These are phyloP conservation scores for Cladosporium sp. DNA, from an alignment of 2,329 filamentous ascomycete genomes.

Conservation along the genomic window DNA sequence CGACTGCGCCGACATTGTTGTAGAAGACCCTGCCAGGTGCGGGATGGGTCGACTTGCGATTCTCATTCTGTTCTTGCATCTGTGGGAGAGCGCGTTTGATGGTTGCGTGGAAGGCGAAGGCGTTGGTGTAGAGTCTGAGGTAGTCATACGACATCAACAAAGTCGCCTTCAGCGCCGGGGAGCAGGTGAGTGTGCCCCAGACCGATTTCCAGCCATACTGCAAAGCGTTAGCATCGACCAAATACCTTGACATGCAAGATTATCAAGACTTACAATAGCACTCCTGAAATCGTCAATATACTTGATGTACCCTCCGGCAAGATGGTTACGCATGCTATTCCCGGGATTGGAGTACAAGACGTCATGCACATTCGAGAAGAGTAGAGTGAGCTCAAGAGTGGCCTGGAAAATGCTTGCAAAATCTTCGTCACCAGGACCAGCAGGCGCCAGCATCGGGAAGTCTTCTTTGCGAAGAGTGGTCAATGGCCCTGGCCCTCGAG, in stretches of 20 bases:
- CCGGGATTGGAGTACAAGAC: constrained; percentile 66
- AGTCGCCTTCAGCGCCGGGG: constrained; percentile 59
- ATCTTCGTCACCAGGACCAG: constrained; percentile 56
- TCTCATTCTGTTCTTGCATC: constrained; percentile 23
- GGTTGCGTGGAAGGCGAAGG: constrained; percentile 69
- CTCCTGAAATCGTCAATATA: constrained; percentile 68
- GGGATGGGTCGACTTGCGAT: constrained; percentile 13
- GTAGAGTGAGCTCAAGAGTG: constrained; percentile 62
- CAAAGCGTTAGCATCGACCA: neutral
- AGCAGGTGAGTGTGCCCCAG: constrained; percentile 62
- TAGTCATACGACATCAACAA: constrained; percentile 67
- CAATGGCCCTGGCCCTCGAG: constrained; percentile 61
- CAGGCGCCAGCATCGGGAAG: constrained; percentile 59
- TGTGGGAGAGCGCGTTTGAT: constrained; percentile 42
- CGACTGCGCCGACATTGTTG: constrained; percentile 44
- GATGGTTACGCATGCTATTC: constrained; percentile 62
- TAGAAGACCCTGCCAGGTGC: constrained; percentile 34
- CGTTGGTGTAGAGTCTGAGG: constrained; percentile 65
- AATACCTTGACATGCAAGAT: too few species aligned
- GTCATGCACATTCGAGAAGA: constrained; percentile 69
- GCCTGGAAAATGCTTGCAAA: constrained; percentile 65
- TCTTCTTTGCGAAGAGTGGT: constrained; percentile 59
- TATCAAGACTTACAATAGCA: constrained; percentile 41
- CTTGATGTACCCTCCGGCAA: constrained; percentile 66
- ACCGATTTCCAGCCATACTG: constrained; percentile 61